Evolutionary conservation across 2,329 filamentous ascomycete genomes (phyloP).

Genomic region (Mycosphaerella sp.): DNA sequence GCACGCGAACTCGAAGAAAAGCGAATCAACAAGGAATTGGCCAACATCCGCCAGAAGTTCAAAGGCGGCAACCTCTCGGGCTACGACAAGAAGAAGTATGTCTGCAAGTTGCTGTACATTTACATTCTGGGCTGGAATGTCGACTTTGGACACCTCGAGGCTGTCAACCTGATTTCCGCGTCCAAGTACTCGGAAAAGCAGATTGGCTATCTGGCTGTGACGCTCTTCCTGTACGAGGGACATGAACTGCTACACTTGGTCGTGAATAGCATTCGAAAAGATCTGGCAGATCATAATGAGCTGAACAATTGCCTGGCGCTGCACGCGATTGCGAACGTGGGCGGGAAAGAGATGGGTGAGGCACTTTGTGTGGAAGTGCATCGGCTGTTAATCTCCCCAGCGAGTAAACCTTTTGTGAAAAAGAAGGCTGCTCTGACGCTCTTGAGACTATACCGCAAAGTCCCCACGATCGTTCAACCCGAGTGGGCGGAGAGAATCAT

Average conservation of each 20-base stretch:
- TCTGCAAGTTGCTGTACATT: slow-evolving; percentile 99
- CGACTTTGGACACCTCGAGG: slow-evolving; percentile 97
- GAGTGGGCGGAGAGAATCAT: slow-evolving; percentile 98
- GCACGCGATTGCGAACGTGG: slow-evolving; percentile 97
- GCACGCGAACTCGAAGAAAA: slow-evolving; percentile 97
- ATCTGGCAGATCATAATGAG: slow-evolving; percentile 90
- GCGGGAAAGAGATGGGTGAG: slow-evolving; percentile 94
- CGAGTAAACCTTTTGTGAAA: slow-evolving; percentile 96
- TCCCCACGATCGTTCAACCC: slow-evolving; percentile 85
- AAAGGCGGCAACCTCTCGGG: slow-evolving; percentile 80
- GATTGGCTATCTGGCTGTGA: slow-evolving; percentile 97
- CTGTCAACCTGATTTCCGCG: slow-evolving; percentile 93
- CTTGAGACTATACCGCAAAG: slow-evolving; percentile 87
- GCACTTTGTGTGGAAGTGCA: slow-evolving; percentile 88
- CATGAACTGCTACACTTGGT: slow-evolving; percentile 94
- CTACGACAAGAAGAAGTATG: slow-evolving; percentile 99
- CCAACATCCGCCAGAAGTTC: slow-evolving; percentile 98
- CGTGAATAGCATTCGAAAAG: slow-evolving; percentile 97
- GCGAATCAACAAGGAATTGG: slow-evolving; percentile 98
- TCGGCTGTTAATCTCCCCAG: slow-evolving; percentile 83
- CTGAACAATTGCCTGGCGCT: slow-evolving; percentile 94
- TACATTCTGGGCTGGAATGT: slow-evolving; percentile 99
- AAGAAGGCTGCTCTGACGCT: slow-evolving; percentile 96
- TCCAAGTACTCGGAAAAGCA: slow-evolving; percentile 99
- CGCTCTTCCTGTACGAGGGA: slow-evolving; percentile 91